Conservation (phyloP, 1,284 basidiomycete species). For the Mycosarcoma mackinlayi region DNA sequence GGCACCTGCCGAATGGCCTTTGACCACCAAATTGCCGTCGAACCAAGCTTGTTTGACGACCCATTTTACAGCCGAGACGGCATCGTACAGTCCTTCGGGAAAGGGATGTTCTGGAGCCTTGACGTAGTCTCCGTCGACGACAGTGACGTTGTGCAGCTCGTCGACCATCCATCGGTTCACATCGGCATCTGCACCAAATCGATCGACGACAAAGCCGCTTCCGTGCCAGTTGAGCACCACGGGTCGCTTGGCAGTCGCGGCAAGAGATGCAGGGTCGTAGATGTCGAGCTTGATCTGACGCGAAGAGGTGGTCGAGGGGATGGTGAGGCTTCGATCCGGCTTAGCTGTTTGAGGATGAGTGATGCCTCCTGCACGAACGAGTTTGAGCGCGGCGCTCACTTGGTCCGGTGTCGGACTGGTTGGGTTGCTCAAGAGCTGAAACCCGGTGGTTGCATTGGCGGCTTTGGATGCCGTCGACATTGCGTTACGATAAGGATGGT, state of each 20-base stretch:
- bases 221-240: slow-evolving; percentile 50
- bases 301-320: slow-evolving; percentile 6
- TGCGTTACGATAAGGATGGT: not conserved
- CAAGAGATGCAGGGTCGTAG: slow-evolving; percentile 12
- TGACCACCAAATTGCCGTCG: slow-evolving; percentile 32
- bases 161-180: slow-evolving; percentile 27
- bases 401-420: slow-evolving; percentile 18
- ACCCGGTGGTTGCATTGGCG: slow-evolving; percentile 18
- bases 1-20: slow-evolving; percentile 35
- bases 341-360: slow-evolving; percentile 20
- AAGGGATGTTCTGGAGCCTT: slow-evolving; percentile 43
- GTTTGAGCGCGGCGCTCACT: slow-evolving; percentile 21
- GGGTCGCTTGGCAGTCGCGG: slow-evolving; percentile 7
- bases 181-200: slow-evolving; percentile 33
- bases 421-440: slow-evolving; percentile 31
- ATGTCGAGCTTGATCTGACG: slow-evolving; percentile 29
- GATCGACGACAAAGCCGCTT: slow-evolving; percentile 27
- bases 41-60: slow-evolving; percentile 30
- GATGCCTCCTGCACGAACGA: slow-evolving; percentile 27
- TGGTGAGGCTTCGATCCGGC: slow-evolving; percentile 17
- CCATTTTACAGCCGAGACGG: slow-evolving; percentile 34
- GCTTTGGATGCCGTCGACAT: slow-evolving; percentile 26
- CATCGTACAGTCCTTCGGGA: slow-evolving; percentile 31
- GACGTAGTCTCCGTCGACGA: slow-evolving; percentile 42
- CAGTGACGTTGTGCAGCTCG: slow-evolving; percentile 16